Conservation (phyloP, 2,329 filamentous ascomycete genomes). For the Talaromyces sp. region DNA sequence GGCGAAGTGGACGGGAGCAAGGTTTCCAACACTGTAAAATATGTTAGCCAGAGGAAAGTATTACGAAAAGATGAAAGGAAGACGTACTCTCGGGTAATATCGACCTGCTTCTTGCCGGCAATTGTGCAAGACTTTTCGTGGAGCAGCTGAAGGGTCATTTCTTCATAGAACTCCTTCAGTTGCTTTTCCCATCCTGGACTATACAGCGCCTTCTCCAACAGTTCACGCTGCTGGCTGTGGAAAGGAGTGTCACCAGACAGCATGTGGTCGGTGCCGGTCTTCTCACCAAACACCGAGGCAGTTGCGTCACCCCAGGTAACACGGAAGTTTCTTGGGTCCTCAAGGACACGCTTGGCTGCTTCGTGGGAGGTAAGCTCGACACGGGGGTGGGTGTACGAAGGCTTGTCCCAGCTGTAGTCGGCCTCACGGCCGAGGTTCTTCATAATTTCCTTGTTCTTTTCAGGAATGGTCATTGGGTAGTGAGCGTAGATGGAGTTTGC, state of each 20-base stretch:
- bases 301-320: slow-evolving; percentile 62
- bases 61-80: not conserved
- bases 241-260: slow-evolving; percentile 49
- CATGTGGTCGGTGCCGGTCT: slow-evolving; percentile 53
- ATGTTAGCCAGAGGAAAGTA: not conserved
- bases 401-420: slow-evolving; percentile 66
- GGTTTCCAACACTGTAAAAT: slow-evolving; percentile 41
- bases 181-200: slow-evolving; percentile 58
- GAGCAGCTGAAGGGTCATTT: slow-evolving; percentile 59
- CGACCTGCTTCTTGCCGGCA: slow-evolving; percentile 60
- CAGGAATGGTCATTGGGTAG: slow-evolving; percentile 66
- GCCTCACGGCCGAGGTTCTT: slow-evolving; percentile 62
- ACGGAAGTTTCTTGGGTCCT: slow-evolving; percentile 58
- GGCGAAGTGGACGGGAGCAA: slow-evolving; percentile 54
- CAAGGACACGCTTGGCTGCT: slow-evolving; percentile 59
- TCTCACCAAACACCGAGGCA: slow-evolving; percentile 56
- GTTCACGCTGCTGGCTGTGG: slow-evolving; percentile 49
- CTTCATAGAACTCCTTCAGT: slow-evolving; percentile 64
- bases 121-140: slow-evolving; percentile 62
- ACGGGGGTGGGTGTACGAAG: slow-evolving; percentile 47
- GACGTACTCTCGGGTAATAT: slow-evolving; percentile 56
- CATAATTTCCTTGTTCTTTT: slow-evolving; percentile 68
- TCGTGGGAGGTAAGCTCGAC: slow-evolving; percentile 59
- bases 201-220: slow-evolving; percentile 57
- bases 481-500: slow-evolving; percentile 76